Evolutionary conservation across 495 filamentous ascomycete species (phyloP), one percentile per base, ranked within the genome.

Genomic region (Barbatosphaeria neglecta): DNA sequence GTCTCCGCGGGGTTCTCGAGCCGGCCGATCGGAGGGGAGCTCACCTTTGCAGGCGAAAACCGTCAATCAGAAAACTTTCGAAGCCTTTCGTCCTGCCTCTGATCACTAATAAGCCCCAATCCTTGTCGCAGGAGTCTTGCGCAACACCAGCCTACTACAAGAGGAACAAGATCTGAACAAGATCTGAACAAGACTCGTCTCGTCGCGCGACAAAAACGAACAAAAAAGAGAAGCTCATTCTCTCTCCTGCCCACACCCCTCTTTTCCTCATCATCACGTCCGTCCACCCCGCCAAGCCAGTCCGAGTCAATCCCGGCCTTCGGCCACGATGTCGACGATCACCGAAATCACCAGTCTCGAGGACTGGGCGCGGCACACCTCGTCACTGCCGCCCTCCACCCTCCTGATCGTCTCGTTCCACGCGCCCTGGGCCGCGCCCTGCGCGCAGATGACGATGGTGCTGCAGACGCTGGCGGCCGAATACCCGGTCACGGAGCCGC

Each of bases 341-440:
- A 74, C 70, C 51, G 83, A 88, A 37, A 85, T 95, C 67, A 74
- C 69, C 41, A 75, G 70, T 45, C 78, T 83, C 48, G 65, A 72
- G 47, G 76, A 76, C 52, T 97, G 92, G 77, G 62, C 74, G 31
- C 54, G 73, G 27, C 72, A 84, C 59, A 60, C 86, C 46, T 63
- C 72, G 41, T 69, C 80, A 17, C 73, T 90, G 15, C 77, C 85
- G 0, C 54, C 80, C 4, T 72, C 80, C 6, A 74, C 83, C 10
- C 76, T 95, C 28, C 67, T 86, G 41, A 77, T 95, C 54, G 76
- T 95, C 55, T 95, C 88, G 62, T 97, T 97, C 70, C 82, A 95
- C 66, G 85, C 93, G 0, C 83, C 88, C 55, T 97, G 93, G 92
- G 92, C 93, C n/a, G 87, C 85, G 23, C 92, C 89, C 11, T 97